phyloP scores from a whole-genome alignment of 2,329 filamentous ascomycete species.

The Aspergillus ochraceus region DNA sequence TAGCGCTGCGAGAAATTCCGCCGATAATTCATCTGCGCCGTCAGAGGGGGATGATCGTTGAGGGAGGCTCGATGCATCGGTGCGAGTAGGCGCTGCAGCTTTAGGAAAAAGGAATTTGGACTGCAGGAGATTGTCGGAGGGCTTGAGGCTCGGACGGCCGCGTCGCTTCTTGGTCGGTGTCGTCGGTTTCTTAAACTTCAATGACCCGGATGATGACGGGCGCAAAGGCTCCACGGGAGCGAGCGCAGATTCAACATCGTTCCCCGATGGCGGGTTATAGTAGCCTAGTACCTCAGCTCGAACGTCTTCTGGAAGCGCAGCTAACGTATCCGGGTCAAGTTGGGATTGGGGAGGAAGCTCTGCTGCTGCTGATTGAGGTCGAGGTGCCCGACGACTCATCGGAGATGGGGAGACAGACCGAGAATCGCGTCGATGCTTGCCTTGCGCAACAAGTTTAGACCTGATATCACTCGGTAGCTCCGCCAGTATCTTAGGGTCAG shows the following conservation, averaged over 20 bases:
- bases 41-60: slow-evolving; percentile 29
- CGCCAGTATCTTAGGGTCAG: slow-evolving; percentile 77
- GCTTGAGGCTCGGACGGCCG: slow-evolving; percentile 52
- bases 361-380: slow-evolving; percentile 22
- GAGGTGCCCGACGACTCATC: slow-evolving; percentile 23
- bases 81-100: slow-evolving; percentile 16
- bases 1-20: slow-evolving; percentile 76
- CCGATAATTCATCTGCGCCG: slow-evolving; percentile 52
- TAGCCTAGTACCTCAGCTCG: slow-evolving; percentile 77
- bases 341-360: slow-evolving; percentile 67
- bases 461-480: slow-evolving; percentile 84
- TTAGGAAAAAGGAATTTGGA: slow-evolving; percentile 64
- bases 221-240: slow-evolving; percentile 54
- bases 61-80: slow-evolving; percentile 14
- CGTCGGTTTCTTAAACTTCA: slow-evolving; percentile 44
- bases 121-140: slow-evolving; percentile 64
- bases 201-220: slow-evolving; percentile 38
- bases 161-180: slow-evolving; percentile 70
- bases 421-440: slow-evolving; percentile 25
- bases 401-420: slow-evolving; percentile 36
- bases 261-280: slow-evolving; percentile 51
- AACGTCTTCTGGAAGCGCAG: slow-evolving; percentile 80
- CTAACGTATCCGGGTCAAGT: slow-evolving; percentile 80
- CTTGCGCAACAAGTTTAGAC: slow-evolving; percentile 67
- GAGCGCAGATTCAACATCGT: slow-evolving; percentile 32